Evolutionary conservation across 73 alveolate genomes (phyloP).

Genomic region (Paramecium pentaurelia): DNA sequence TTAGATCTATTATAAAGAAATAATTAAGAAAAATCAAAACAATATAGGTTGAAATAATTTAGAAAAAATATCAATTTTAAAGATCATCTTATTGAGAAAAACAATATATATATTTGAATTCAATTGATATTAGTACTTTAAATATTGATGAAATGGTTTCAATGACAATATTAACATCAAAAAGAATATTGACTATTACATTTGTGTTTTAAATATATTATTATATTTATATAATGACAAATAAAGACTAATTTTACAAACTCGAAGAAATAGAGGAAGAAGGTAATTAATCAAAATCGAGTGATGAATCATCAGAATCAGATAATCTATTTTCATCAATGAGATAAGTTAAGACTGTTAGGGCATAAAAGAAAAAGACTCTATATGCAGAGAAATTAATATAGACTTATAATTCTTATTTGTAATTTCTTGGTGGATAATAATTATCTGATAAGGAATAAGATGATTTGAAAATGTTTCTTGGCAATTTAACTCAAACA

Average conservation of each 20-base stretch:
- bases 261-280: neutral
- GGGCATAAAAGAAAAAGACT: neutral
- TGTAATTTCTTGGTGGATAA: neutral
- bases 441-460: neutral
- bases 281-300: neutral
- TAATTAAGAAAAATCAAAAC: too few relatives aligned
- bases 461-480: neutral
- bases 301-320: neutral
- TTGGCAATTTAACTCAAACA: neutral
- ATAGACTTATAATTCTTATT: neutral
- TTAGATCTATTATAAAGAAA: too few relatives aligned
- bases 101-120: too few relatives aligned
- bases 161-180: too few relatives aligned
- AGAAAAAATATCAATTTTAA: too few relatives aligned
- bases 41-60: too few relatives aligned
- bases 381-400: neutral
- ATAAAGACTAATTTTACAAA: neutral
- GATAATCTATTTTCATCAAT: neutral
- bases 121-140: too few relatives aligned
- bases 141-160: neutral
- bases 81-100: too few relatives aligned
- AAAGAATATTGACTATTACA: neutral
- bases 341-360: neutral
- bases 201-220: too few relatives aligned
- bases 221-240: neutral